A percentile compares a stretch with the other conserved stretches of the same genome.
These are phyloP conservation scores for Camelina sativa DNA, from an alignment of 345 rosid species.

Conservation along the genomic window DNA sequence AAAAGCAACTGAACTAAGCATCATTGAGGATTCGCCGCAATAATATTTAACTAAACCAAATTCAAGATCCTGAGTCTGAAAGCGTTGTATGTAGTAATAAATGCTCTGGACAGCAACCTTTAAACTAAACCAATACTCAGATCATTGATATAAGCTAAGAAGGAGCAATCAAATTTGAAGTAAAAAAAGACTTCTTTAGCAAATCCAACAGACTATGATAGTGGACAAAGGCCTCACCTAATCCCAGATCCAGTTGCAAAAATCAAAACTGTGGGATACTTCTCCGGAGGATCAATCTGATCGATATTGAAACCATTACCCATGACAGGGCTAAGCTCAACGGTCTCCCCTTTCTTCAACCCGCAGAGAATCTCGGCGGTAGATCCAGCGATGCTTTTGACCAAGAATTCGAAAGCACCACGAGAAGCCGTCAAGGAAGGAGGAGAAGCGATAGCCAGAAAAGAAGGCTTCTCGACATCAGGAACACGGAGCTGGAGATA, in stretches of 20 bases:
- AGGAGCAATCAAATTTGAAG: conserved; percentile 8
- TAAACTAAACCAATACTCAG: conserved; percentile 5
- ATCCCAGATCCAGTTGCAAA: conserved; percentile 98
- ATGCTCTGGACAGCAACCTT: conserved; percentile 18
- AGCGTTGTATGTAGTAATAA: conserved; percentile 2
- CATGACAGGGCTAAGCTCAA: conserved; percentile 78
- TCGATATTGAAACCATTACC: conserved; percentile 76
- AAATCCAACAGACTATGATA: neutral
- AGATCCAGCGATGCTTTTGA: conserved; percentile 86
- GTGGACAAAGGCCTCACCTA: conserved; percentile 50
- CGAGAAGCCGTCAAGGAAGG: conserved; percentile 60
- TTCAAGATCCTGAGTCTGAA: conserved; percentile 14
- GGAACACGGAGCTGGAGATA: conserved; percentile 87
- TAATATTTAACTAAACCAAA: conserved; percentile 9
- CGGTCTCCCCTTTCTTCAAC: conserved; percentile 76
- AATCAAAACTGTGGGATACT: conserved; percentile 67
- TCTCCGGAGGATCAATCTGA: conserved; percentile 71
- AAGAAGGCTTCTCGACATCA: conserved; percentile 68
- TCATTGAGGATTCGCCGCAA: neutral
- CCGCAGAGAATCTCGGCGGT: conserved; percentile 88
- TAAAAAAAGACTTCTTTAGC: conserved; percentile 10
- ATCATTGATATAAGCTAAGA: conserved; percentile 9
- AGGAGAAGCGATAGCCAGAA: conserved; percentile 88
- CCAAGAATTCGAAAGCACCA: conserved; percentile 83
- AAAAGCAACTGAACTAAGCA: neutral